phyloP scores from a whole-genome alignment of 2,329 filamentous ascomycete species.

The Cordyceps militaris region DNA sequence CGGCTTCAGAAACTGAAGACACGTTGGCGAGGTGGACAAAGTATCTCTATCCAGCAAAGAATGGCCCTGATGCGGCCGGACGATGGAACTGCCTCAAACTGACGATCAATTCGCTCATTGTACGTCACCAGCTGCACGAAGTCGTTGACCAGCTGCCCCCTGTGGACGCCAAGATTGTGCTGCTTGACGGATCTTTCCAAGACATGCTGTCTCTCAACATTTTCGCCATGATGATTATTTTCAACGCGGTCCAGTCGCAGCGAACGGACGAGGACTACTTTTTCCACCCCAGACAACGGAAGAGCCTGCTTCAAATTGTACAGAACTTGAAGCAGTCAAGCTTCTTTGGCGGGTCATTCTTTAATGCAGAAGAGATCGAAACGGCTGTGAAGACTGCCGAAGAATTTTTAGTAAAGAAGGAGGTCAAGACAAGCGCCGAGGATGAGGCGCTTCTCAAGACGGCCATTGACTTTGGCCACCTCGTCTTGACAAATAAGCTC shows the following conservation, averaged over 20 bases:
- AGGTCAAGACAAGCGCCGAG: slow-evolving; percentile 48
- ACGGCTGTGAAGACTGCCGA: slow-evolving; percentile 59
- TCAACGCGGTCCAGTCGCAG: slow-evolving; percentile 85
- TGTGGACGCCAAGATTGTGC: slow-evolving; percentile 63
- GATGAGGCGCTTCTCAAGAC: slow-evolving; percentile 56
- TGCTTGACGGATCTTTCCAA: slow-evolving; percentile 74
- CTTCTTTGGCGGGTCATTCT: slow-evolving; percentile 79
- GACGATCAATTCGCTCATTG: slow-evolving; percentile 70
- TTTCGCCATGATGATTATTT: slow-evolving; percentile 75
- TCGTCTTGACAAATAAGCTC: slow-evolving; percentile 51
- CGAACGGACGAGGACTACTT: slow-evolving; percentile 79
- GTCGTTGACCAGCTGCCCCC: slow-evolving; percentile 63
- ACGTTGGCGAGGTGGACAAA: slow-evolving; percentile 61
- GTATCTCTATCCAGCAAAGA: slow-evolving; percentile 58
- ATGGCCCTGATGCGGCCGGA: slow-evolving; percentile 45
- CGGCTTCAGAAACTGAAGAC: slow-evolving; percentile 44
- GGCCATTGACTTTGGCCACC: slow-evolving; percentile 58
- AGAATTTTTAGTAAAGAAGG: slow-evolving; percentile 58
- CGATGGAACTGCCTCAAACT: slow-evolving; percentile 56
- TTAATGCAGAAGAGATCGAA: slow-evolving; percentile 54
- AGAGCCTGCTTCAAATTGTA: slow-evolving; percentile 60
- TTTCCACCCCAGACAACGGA: slow-evolving; percentile 69
- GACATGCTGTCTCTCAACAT: slow-evolving; percentile 78
- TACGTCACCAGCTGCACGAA: slow-evolving; percentile 71
- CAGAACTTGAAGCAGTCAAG: slow-evolving; percentile 75